phyloP scores from a whole-genome alignment of 2,329 filamentous ascomycete species.

The Fusarium penzigii region DNA sequence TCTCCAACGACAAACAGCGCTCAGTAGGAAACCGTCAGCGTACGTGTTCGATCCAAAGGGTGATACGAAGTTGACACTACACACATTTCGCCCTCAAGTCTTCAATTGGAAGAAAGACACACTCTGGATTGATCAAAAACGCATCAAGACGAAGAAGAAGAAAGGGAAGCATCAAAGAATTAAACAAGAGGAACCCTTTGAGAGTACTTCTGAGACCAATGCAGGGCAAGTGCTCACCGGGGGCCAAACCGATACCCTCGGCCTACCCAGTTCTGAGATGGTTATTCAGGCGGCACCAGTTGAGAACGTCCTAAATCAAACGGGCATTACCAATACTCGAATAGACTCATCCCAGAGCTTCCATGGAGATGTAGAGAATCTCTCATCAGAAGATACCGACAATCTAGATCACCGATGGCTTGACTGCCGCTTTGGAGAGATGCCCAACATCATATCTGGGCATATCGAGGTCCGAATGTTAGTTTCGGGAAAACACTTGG shows the following conservation, averaged over 20 bases:
- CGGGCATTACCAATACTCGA: background rate
- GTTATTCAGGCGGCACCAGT: too few species aligned
- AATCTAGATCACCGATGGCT: accelerated
- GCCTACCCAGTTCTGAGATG: too few species aligned
- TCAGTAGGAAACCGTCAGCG: background rate
- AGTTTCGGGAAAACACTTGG: slow-evolving; percentile 4
- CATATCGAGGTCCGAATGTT: background rate
- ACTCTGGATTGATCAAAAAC: background rate
- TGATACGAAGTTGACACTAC: background rate
- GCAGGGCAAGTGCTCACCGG: too few species aligned
- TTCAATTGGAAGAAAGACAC: background rate
- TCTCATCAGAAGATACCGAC: background rate
- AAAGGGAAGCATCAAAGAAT: background rate
- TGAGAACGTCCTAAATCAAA: too few species aligned
- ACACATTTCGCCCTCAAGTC: accelerated
- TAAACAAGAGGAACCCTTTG: background rate
- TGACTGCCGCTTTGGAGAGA: background rate
- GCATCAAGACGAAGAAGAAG: accelerated
- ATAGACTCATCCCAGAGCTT: too few species aligned
- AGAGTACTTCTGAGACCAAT: background rate
- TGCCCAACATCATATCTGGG: accelerated
- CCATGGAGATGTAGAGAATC: too few species aligned
- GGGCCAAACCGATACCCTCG: too few species aligned
- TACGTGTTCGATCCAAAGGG: background rate
- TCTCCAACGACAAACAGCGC: too few species aligned